phyloP scores from a whole-genome alignment of 2,329 filamentous ascomycete genomes.

The Clarireedia sp. region DNA sequence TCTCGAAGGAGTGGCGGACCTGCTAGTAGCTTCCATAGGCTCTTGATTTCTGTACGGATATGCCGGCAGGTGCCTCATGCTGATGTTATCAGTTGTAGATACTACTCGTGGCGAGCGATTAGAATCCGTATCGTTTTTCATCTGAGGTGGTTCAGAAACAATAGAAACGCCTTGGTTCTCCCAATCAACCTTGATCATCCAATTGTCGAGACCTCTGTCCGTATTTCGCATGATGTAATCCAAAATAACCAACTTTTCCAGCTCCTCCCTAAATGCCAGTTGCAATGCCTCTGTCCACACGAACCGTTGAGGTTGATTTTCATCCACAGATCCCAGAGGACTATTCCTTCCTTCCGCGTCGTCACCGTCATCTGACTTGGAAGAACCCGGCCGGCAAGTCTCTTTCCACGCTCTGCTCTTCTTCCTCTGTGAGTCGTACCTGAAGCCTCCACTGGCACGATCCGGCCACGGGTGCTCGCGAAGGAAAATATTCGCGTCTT shows the following conservation, averaged over 20 bases:
- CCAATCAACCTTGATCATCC: slow-evolving; percentile 98
- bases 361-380: slow-evolving; percentile 49
- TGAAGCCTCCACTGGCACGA: slow-evolving; percentile 58
- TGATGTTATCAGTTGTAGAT: slow-evolving; percentile 30
- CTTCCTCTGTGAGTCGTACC: slow-evolving; percentile 56
- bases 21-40: slow-evolving; percentile 70
- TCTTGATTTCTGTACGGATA: slow-evolving; percentile 71
- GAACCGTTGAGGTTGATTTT: slow-evolving; percentile 39
- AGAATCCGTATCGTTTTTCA: slow-evolving; percentile 52
- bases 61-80: slow-evolving; percentile 29
- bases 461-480: slow-evolving; percentile 97
- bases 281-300: slow-evolving; percentile 85
- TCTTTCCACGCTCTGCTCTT: slow-evolving; percentile 72
- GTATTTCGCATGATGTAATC: slow-evolving; percentile 99
- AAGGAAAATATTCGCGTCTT: slow-evolving; percentile 92
- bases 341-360: slow-evolving; percentile 46
- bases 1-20: slow-evolving; percentile 32
- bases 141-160: slow-evolving; percentile 66
- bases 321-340: slow-evolving; percentile 22
- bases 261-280: slow-evolving; percentile 85
- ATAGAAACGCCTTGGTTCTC: slow-evolving; percentile 76
- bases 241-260: slow-evolving; percentile 93
- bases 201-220: slow-evolving; percentile 92
- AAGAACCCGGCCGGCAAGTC: slow-evolving; percentile 59
- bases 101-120: slow-evolving; percentile 44